These are phyloP conservation scores for Fusarium dlaminii DNA, from an alignment of 2,329 filamentous ascomycete species.

Conservation along the genomic window DNA sequence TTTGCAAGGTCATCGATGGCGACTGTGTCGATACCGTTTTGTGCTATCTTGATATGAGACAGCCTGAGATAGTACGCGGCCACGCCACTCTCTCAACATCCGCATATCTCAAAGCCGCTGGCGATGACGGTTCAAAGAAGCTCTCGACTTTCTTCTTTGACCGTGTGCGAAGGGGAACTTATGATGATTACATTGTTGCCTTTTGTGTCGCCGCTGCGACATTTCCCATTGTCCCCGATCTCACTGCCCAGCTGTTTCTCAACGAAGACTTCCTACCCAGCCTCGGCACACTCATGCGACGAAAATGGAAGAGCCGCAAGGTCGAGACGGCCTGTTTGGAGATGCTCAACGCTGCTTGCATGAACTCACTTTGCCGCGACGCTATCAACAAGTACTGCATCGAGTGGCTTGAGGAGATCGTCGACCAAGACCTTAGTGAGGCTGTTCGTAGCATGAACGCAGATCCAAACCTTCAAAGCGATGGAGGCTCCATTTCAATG, in stretches of 20 bases:
- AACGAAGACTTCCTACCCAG: conserved; percentile 86
- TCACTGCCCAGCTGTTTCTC: conserved; percentile 82
- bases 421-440: conserved; percentile 74
- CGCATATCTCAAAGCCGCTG: conserved; percentile 82
- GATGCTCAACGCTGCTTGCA: conserved; percentile 90
- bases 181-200: conserved; percentile 88
- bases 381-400: conserved; percentile 85
- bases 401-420: conserved; percentile 86
- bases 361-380: conserved; percentile 83
- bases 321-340: conserved; percentile 89
- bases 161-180: conserved; percentile 76
- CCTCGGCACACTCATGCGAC: conserved; percentile 78
- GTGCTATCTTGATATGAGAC: conserved; percentile 85
- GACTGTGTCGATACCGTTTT: conserved; percentile 87
- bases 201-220: conserved; percentile 92
- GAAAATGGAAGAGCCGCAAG: conserved; percentile 83
- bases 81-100: conserved; percentile 85
- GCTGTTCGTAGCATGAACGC: conserved; percentile 59
- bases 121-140: conserved; percentile 73
- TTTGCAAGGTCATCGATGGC: conserved; percentile 72
- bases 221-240: conserved; percentile 84
- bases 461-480: conserved; percentile 67
- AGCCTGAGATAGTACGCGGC: conserved; percentile 76
- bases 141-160: conserved; percentile 79
- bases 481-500: conserved; percentile 68